phyloP scores from a whole-genome alignment of 1,284 basidiomycete species.

The Wolfiporia cocos region DNA sequence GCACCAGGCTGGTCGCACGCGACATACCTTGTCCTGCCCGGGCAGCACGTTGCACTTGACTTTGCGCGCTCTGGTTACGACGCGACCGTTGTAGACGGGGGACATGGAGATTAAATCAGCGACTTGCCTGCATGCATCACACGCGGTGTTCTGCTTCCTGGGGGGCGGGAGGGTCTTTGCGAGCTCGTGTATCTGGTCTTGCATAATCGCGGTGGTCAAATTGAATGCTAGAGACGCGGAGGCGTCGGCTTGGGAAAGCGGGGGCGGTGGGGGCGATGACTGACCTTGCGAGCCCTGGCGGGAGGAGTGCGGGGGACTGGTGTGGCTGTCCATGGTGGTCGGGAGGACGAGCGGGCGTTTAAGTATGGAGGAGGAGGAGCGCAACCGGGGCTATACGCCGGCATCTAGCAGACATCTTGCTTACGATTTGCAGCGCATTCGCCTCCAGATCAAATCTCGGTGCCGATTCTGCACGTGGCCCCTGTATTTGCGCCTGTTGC shows the following conservation, averaged over 20 bases:
- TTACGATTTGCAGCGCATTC: constrained; percentile 7
- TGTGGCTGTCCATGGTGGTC: constrained; percentile 6
- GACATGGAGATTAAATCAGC: constrained; percentile 3
- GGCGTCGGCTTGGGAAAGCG: constrained; percentile 5
- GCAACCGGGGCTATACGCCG: constrained; percentile 2
- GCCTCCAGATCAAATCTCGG: constrained; percentile 8
- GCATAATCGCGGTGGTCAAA: constrained; percentile 56
- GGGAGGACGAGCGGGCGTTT: neutral
- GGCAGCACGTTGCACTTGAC: constrained; percentile 77
- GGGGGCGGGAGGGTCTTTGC: constrained; percentile 71
- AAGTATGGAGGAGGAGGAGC: neutral
- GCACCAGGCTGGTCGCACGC: neutral
- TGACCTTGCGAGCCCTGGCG: constrained; percentile 13
- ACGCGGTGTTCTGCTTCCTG: constrained; percentile 86
- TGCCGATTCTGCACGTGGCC: constrained; percentile 5
- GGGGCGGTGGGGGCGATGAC: constrained; percentile 2
- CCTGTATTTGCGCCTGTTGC: neutral
- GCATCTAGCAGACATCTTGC: constrained; percentile 2
- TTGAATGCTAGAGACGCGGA: constrained; percentile 39
- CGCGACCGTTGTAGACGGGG: neutral
- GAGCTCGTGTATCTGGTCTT: constrained; percentile 72
- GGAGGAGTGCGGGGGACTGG: constrained; percentile 2
- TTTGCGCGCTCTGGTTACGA: constrained; percentile 56
- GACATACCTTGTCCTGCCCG: constrained; percentile 68
- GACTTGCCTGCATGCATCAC: constrained; percentile 76